phyloP scores from a whole-genome alignment of 139 green algal genomes.

The Desmodesmus armatus region DNA sequence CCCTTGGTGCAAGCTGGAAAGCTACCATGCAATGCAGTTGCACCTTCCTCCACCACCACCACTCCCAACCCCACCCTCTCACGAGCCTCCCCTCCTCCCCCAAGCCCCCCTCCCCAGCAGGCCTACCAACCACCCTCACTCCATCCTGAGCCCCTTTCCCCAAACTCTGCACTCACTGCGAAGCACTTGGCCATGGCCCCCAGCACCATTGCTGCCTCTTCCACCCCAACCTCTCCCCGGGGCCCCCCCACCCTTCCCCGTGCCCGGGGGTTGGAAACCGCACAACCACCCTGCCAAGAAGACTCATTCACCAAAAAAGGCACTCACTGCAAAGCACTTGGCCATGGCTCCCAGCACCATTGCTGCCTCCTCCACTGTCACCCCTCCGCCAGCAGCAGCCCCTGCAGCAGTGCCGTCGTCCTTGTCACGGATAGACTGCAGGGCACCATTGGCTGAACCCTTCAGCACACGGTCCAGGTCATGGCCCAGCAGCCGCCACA shows the following conservation, averaged over 20 bases:
- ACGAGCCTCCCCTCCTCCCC: not conserved
- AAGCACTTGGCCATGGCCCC: not conserved
- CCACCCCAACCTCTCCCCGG: not conserved
- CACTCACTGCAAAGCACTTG: slow-evolving; percentile 3
- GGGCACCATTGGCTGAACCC: slow-evolving; percentile 19
- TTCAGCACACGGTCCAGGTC: slow-evolving; percentile 26
- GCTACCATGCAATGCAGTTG: not conserved
- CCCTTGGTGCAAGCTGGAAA: not conserved
- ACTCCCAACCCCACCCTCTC: too few species aligned
- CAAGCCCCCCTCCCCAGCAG: not conserved
- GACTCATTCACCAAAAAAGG: not conserved
- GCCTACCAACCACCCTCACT: not conserved
- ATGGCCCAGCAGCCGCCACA: slow-evolving; percentile 22
- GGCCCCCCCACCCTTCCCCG: not conserved
- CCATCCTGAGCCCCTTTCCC: too few species aligned
- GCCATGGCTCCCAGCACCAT: slow-evolving; percentile 13
- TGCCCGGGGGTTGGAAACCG: not conserved
- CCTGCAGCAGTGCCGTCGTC: too few species aligned
- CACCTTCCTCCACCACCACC: too few species aligned
- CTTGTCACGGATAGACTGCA: not conserved
- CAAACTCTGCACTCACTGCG: not conserved
- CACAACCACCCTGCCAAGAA: not conserved
- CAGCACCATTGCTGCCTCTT: not conserved
- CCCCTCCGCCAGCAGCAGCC: not conserved
- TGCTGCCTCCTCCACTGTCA: not conserved